Percentiles rank a stretch among this genome's conserved stretches.
phyloP scores from a whole-genome alignment of 2,329 filamentous ascomycete genomes.

The Xylariaceae sp. region DNA sequence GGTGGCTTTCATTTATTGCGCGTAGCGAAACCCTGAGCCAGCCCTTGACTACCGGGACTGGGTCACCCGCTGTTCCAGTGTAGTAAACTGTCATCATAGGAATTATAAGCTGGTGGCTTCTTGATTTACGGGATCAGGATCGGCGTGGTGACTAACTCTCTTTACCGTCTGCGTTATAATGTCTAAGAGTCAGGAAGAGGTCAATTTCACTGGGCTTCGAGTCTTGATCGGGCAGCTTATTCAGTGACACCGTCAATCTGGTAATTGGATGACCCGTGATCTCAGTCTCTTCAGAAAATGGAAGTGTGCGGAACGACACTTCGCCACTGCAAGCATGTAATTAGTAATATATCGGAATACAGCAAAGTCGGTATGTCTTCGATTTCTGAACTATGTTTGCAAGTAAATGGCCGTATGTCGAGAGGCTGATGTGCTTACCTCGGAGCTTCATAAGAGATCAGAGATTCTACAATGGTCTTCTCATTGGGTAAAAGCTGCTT shows the following conservation, averaged over 20 bases:
- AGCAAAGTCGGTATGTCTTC: too few relatives aligned
- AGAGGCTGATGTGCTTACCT: slow-evolving; percentile 51
- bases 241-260: slow-evolving; percentile 63
- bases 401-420: too few relatives aligned
- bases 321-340: too few relatives aligned
- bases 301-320: too few relatives aligned
- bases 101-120: too few relatives aligned
- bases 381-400: too few relatives aligned
- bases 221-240: slow-evolving; percentile 49
- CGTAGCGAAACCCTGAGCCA: slow-evolving; percentile 59
- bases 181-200: slow-evolving; percentile 59
- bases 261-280: slow-evolving; percentile 66
- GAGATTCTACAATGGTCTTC: slow-evolving; percentile 28
- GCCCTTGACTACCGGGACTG: slow-evolving; percentile 59
- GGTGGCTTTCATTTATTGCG: slow-evolving; percentile 48
- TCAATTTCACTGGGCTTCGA: slow-evolving; percentile 51
- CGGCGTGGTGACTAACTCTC: too few relatives aligned
- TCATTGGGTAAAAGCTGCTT: slow-evolving; percentile 36
- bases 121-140: too few relatives aligned
- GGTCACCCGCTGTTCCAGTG: slow-evolving; percentile 62
- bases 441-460: slow-evolving; percentile 56
- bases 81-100: too few relatives aligned
- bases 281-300: slow-evolving; percentile 62
- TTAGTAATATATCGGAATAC: too few relatives aligned
- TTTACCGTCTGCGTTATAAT: slow-evolving; percentile 50